Conservation (phyloP, 495 filamentous ascomycete genomes). For the Neurospora africana region DNA sequence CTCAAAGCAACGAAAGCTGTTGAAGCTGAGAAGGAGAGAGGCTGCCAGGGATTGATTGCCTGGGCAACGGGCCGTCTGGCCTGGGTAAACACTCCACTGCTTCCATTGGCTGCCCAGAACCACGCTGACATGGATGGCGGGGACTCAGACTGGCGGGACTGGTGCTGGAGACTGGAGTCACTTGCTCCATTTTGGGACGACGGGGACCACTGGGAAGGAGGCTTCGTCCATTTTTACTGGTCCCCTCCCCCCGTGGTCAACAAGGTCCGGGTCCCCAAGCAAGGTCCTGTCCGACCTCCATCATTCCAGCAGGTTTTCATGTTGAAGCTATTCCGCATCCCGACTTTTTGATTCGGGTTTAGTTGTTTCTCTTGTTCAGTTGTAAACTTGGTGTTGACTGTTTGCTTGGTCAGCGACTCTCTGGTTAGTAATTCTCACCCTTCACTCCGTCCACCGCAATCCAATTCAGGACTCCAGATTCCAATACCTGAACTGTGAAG, state of each 20-base stretch:
- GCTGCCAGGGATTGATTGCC: too few species aligned
- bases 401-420: conserved; percentile 3
- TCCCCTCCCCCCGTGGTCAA: background rate
- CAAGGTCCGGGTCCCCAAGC: background rate
- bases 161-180: background rate
- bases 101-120: conserved; percentile 4
- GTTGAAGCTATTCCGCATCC: conserved; percentile 2
- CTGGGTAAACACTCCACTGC: conserved; percentile 12
- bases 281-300: background rate
- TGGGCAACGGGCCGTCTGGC: conserved; percentile 7
- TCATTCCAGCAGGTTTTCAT: background rate
- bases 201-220: background rate
- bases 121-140: background rate
- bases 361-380: background rate
- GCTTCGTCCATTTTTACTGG: conserved; percentile 1
- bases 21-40: too few species aligned
- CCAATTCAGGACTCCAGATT: background rate
- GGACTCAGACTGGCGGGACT: background rate
- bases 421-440: background rate
- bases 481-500: background rate
- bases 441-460: background rate
- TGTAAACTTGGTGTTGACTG: conserved; percentile 5
- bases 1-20: too few species aligned
- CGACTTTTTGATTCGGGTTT: background rate
- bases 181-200: background rate